These are phyloP conservation scores for Ogataea trehalophila DNA, from an alignment of 805 yeast genomes.

Conservation along the genomic window DNA sequence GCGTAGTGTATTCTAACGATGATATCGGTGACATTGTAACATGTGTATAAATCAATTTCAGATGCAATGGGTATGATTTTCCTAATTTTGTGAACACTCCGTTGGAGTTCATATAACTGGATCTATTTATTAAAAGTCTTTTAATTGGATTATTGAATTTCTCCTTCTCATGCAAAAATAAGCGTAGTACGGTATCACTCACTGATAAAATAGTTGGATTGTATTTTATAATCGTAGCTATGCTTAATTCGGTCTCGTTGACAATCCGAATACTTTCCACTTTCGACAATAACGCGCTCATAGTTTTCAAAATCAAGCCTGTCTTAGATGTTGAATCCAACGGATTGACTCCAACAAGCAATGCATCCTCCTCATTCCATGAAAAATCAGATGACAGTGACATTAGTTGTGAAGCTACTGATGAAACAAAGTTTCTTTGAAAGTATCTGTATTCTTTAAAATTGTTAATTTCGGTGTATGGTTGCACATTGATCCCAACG, in stretches of 20 bases:
- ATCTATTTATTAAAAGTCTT: conserved; percentile 30
- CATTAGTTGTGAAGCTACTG: conserved; percentile 31
- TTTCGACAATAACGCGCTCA: conserved; percentile 36
- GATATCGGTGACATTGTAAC: conserved; percentile 14
- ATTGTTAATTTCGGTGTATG: conserved; percentile 23
- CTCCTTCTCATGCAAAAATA: no score
- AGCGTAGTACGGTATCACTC: conserved; percentile 20
- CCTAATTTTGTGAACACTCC: conserved; percentile 43
- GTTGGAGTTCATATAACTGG: conserved; percentile 40
- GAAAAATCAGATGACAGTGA: conserved; percentile 25
- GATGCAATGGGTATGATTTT: conserved; percentile 16
- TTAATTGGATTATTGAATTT: conserved; percentile 6
- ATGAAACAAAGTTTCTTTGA: conserved; percentile 33
- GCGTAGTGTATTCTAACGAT: conserved; percentile 27
- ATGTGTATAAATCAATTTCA: conserved; percentile 40
- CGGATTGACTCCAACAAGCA: conserved; percentile 17
- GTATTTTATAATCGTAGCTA: conserved; percentile 6
- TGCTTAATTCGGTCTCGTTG: conserved; percentile 15
- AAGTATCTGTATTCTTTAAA: conserved; percentile 23
- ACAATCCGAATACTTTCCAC: conserved; percentile 23
- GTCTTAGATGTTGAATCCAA: conserved; percentile 14
- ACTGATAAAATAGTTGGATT: conserved; percentile 31
- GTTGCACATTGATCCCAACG: conserved; percentile 22
- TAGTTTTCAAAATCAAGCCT: conserved; percentile 32
- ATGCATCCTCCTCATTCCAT: conserved; percentile 25